Evolutionary conservation across 495 filamentous ascomycete species (phyloP).

Genomic region (Stereocaulon alpinum): DNA sequence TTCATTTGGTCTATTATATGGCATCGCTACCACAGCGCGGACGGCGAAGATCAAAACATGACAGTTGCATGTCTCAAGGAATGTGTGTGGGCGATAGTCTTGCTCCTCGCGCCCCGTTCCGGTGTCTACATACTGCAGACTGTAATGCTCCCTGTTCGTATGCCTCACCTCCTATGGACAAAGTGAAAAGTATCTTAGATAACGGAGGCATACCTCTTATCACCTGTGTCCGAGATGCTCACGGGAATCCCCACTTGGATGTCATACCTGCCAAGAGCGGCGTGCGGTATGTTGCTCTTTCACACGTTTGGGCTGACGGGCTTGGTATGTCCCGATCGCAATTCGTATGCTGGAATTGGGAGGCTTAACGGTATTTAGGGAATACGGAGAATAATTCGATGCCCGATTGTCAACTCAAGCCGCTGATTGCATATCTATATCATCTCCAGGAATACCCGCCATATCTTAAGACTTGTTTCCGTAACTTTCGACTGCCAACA

Average conservation of each 20-base stretch:
- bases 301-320: neutral
- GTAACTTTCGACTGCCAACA: too few species aligned
- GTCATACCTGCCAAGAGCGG: neutral
- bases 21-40: neutral
- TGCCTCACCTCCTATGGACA: too few species aligned
- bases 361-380: too few species aligned
- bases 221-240: neutral
- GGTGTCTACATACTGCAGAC: neutral
- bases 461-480: too few species aligned
- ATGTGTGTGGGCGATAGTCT: neutral
- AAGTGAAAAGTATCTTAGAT: neutral
- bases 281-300: neutral
- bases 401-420: neutral
- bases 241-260: neutral
- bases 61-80: neutral
- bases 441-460: too few species aligned
- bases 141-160: too few species aligned
- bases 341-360: too few species aligned
- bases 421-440: too few species aligned
- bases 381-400: neutral
- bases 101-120: neutral
- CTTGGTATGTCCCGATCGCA: too few species aligned
- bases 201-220: neutral
- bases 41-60: neutral
- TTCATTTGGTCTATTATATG: neutral